Base-by-base conservation (phyloP, 257 asterid genomes). In the Rhazya stricta region DNA sequence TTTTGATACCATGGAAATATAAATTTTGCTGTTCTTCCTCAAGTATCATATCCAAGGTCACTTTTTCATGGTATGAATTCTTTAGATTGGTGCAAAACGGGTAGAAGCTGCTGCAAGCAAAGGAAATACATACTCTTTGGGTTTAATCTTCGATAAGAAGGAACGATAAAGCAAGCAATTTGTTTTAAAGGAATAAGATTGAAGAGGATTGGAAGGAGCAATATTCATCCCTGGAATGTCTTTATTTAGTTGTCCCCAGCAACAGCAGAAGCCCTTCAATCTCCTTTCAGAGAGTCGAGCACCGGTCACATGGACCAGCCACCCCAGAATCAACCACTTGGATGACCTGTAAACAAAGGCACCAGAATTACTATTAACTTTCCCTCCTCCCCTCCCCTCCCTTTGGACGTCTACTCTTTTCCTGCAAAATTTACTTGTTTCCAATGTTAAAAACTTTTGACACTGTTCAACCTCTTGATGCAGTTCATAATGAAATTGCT, bases 31-130 rank as follows among this genome's bases (percentile, higher is more conserved):
- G 3, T 13, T 43, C n/a, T 29, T 2, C 21, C 16, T 15, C 27
- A 21, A 7, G 29, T 43, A 21, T 45, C 48, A 29, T 32, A 56
- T 78, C 63, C 67, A 32, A 30, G 5, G 58, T 32, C 51, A 30
- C 45, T 7, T 60, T 71, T 62, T 77, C 70, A 51, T 73, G 74
- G 76, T 73, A 41, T 72, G 51, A 73, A 74, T 79, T 80, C 63
- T 82, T 71, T 71, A 94, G 98, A 81, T 94, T 77, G 98, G 98
- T 67, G 93, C 82, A 70, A 94, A 85, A 78, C 87, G 97, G 36
- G 87, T 94, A 60, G 91, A 86, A 76, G 94, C 85, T 69, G 97
- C 97, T 12, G 91, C 91, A 32, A 82, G 90, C 83, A 88, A 88
- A 73, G 93, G 97, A 78, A 88, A 91, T 83, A 81, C 95, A 61